phyloP scores from a whole-genome alignment of 148 eudicot species.

The Chenopodium suecicum region DNA sequence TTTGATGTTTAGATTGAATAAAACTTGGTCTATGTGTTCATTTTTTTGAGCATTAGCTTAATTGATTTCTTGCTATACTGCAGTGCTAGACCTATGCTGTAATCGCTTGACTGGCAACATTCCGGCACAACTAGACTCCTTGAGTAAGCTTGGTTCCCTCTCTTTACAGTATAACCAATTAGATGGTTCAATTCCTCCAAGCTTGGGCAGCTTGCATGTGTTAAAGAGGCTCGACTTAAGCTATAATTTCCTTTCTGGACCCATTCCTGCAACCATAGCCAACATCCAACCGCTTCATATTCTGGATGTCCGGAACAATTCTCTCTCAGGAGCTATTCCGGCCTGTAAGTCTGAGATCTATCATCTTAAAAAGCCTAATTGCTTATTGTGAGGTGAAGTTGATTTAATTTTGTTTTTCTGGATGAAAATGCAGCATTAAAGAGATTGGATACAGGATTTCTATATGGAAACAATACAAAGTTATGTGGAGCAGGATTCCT shows the following conservation, averaged over 20 bases:
- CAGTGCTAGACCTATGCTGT: conserved; percentile 77
- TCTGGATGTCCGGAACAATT: conserved; percentile 71
- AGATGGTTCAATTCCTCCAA: conserved; percentile 61
- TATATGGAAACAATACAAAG: conserved; percentile 54
- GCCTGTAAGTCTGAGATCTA: conserved; percentile 42
- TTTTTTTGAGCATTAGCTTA: neutral
- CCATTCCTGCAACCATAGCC: conserved; percentile 55
- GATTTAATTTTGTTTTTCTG: neutral
- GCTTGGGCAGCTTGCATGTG: conserved; percentile 50
- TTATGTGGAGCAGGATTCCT: conserved; percentile 65
- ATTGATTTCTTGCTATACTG: conserved; percentile 11
- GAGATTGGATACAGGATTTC: conserved; percentile 53
- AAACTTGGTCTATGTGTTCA: no score
- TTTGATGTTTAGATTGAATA: no score
- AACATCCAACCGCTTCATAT: conserved; percentile 40
- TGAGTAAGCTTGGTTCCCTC: conserved; percentile 58
- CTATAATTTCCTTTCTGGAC: conserved; percentile 75
- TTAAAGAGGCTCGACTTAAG: conserved; percentile 70
- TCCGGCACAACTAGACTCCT: conserved; percentile 60
- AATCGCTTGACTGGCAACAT: conserved; percentile 70
- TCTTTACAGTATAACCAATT: conserved; percentile 60
- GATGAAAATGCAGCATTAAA: conserved; percentile 49
- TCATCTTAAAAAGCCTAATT: neutral
- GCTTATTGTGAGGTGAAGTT: neutral
- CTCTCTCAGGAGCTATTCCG: conserved; percentile 71